Conservation (phyloP, 2,329 filamentous ascomycete genomes). For the Neofusicoccum parvum region DNA sequence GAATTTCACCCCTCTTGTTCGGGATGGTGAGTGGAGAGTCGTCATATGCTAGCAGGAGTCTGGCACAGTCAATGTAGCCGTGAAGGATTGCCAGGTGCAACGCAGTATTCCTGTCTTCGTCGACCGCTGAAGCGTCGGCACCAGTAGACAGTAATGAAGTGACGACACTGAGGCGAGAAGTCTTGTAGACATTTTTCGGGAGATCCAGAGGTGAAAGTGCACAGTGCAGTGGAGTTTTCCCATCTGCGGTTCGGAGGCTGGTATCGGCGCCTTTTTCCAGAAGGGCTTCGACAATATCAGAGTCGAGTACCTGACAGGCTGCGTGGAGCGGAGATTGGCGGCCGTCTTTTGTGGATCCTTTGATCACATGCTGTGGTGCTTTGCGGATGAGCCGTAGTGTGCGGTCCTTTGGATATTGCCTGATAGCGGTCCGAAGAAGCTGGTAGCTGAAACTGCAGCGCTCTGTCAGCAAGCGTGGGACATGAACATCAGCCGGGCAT, state of each 20-base stretch:
- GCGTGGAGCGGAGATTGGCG: neutral
- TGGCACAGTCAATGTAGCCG: slow-evolving; percentile 1
- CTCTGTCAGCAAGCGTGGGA: neutral
- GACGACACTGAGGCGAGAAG: neutral
- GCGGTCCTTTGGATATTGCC: slow-evolving; percentile 2
- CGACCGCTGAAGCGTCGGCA: neutral
- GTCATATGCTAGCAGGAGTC: neutral
- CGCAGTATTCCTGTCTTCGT: neutral
- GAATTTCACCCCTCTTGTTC: slow-evolving; percentile 6
- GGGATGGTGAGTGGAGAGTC: neutral
- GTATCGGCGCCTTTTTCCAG: slow-evolving; percentile 5
- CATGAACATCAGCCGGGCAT: neutral
- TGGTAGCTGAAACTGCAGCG: slow-evolving; percentile 7
- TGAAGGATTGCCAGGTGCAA: slow-evolving; percentile 6
- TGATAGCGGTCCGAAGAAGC: slow-evolving; percentile 3
- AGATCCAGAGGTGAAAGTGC: neutral
- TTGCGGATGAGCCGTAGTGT: slow-evolving; percentile 9
- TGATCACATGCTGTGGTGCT: neutral
- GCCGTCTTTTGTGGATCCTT: neutral
- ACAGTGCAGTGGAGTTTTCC: neutral
- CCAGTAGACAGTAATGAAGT: neutral
- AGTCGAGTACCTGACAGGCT: neutral
- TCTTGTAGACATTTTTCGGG: neutral
- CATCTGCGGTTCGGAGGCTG: neutral
- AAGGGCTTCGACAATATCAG: neutral